phyloP scores from a whole-genome alignment of 805 yeast genomes.

The Metschnikowia baotianmanensis region DNA sequence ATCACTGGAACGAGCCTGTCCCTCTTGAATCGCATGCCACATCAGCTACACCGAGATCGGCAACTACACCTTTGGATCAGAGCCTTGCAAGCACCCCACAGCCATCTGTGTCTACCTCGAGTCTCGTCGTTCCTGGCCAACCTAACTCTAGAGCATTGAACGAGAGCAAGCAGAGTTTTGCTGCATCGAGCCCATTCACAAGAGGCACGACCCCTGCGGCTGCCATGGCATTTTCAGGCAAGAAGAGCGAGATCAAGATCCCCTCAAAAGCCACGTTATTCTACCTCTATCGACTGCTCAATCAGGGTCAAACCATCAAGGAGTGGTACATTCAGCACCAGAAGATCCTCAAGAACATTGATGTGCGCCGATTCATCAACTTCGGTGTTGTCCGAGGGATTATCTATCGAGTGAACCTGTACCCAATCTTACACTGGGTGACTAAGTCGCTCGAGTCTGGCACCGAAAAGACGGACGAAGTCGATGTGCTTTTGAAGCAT shows the following conservation, averaged over 20 bases:
- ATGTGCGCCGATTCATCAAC: slow-evolving; percentile 77
- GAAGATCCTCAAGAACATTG: slow-evolving; percentile 60
- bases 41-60: slow-evolving; percentile 2
- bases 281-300: slow-evolving; percentile 70
- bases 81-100: slow-evolving; percentile 8
- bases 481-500: slow-evolving; percentile 12
- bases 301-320: slow-evolving; percentile 71
- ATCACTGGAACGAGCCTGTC: slow-evolving; percentile 12
- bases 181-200: slow-evolving; percentile 15
- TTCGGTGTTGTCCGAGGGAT: slow-evolving; percentile 84
- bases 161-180: background rate
- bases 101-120: background rate
- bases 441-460: slow-evolving; percentile 35
- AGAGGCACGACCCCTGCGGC: slow-evolving; percentile 3
- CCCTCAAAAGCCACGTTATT: slow-evolving; percentile 70
- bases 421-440: slow-evolving; percentile 56
- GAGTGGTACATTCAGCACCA: slow-evolving; percentile 79
- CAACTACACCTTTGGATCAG: slow-evolving; percentile 3
- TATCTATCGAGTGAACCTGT: slow-evolving; percentile 75
- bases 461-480: slow-evolving; percentile 9
- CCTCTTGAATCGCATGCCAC: slow-evolving; percentile 2
- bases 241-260: slow-evolving; percentile 23
- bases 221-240: background rate
- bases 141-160: background rate
- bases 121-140: slow-evolving; percentile 1